Conservation (phyloP, 768 basidiomycete species). For the Boletus tomentosulus region DNA sequence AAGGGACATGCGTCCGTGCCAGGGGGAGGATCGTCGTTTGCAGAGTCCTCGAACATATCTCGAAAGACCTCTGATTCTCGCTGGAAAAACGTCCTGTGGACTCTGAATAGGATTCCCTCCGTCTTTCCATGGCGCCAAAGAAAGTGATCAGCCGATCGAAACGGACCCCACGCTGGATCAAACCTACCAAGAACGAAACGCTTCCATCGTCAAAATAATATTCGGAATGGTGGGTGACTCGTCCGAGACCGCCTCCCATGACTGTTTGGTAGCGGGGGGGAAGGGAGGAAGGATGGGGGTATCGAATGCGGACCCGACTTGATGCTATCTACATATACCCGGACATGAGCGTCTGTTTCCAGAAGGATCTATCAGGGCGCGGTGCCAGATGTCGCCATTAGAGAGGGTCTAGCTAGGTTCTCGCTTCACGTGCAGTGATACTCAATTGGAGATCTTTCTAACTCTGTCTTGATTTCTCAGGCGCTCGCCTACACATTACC, state of each 20-base stretch:
- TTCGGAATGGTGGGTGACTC: neutral
- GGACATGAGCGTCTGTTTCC: constrained; percentile 13
- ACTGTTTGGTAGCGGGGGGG: neutral
- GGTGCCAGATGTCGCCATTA: neutral
- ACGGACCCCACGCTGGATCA: neutral
- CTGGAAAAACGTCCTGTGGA: constrained; percentile 57
- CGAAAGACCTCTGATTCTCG: constrained; percentile 51
- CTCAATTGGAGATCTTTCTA: neutral
- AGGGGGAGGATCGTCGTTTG: constrained; percentile 27
- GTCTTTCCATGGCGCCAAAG: constrained; percentile 36
- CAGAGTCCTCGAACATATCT: constrained; percentile 30
- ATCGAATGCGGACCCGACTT: neutral
- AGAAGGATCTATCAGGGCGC: constrained; percentile 14
- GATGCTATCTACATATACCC: constrained; percentile 17
- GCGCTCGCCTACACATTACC: neutral
- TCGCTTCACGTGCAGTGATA: constrained; percentile 3
- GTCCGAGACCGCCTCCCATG: constrained; percentile 16
- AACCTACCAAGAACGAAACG: constrained; percentile 17
- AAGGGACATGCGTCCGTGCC: constrained; percentile 38
- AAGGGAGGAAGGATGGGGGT: neutral
- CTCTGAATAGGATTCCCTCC: constrained; percentile 44
- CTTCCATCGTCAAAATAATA: constrained; percentile 15
- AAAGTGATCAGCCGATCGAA: constrained; percentile 3
- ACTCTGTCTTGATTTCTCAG: constrained; percentile 1
- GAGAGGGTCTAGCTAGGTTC: constrained; percentile 1